phyloP scores from a whole-genome alignment of 495 filamentous ascomycete genomes.

The Xylaria nigripes region DNA sequence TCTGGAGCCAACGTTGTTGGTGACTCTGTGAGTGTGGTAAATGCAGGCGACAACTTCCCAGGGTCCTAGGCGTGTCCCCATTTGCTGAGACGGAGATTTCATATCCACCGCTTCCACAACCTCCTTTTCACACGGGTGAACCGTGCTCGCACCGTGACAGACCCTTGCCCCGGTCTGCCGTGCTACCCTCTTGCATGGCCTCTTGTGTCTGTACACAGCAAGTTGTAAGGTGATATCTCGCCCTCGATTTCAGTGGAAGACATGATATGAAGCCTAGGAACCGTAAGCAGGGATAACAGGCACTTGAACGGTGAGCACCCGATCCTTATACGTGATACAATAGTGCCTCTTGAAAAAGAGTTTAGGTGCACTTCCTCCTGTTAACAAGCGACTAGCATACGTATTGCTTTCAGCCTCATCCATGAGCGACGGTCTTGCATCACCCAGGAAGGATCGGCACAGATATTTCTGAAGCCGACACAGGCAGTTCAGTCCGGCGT shows the following conservation, averaged over 20 bases:
- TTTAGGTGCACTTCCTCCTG: neutral
- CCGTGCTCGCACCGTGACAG: neutral
- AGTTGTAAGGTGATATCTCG: neutral
- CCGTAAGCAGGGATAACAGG: neutral
- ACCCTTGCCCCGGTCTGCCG: neutral
- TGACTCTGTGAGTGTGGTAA: conserved; percentile 1
- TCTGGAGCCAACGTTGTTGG: neutral
- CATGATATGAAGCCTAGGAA: neutral
- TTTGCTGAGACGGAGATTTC: neutral
- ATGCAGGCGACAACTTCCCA: neutral
- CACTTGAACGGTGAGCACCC: neutral
- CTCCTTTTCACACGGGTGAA: neutral
- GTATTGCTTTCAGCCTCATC: conserved; percentile 6
- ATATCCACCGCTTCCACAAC: neutral
- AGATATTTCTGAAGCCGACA: neutral
- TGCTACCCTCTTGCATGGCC: neutral
- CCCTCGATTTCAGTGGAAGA: neutral
- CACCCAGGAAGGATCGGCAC: neutral
- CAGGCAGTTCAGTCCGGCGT: neutral
- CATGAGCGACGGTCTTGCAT: neutral
- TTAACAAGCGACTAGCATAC: conserved; percentile 1
- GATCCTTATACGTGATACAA: neutral
- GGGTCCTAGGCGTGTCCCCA: neutral
- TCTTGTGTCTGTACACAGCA: neutral
- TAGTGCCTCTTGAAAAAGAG: neutral